Percentiles rank a stretch among this genome's conserved stretches.
phyloP scores from a whole-genome alignment of 2,329 filamentous ascomycete species.

The Penicillium sp. region DNA sequence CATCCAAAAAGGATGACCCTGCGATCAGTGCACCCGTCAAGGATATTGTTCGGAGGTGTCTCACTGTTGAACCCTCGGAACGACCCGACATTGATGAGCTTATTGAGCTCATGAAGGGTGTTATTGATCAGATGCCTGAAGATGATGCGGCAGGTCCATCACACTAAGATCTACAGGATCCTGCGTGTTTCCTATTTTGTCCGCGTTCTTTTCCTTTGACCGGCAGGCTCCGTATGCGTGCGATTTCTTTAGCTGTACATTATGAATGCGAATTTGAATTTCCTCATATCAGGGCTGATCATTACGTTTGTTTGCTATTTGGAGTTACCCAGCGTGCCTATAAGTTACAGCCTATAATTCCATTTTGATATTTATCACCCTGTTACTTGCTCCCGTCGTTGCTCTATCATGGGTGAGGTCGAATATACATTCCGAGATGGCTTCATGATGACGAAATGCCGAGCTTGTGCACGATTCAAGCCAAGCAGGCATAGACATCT shows the following conservation, averaged over 20 bases:
- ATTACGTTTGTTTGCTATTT: background rate
- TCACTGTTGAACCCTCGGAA: slow-evolving; percentile 83
- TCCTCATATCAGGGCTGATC: background rate
- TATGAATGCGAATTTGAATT: slow-evolving; percentile 3
- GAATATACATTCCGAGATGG: background rate
- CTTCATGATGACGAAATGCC: slow-evolving; percentile 24
- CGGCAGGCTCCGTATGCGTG: slow-evolving; percentile 10
- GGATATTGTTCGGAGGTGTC: slow-evolving; percentile 81
- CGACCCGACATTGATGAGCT: slow-evolving; percentile 83
- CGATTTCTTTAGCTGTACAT: slow-evolving; percentile 10
- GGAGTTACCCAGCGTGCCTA: background rate
- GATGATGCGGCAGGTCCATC: slow-evolving; percentile 37
- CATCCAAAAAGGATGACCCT: slow-evolving; percentile 44
- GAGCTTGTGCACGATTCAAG: background rate
- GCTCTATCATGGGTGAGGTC: background rate
- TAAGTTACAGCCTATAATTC: background rate
- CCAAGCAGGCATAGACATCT: background rate
- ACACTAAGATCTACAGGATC: slow-evolving; percentile 11
- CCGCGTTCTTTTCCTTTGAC: slow-evolving; percentile 5
- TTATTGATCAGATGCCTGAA: slow-evolving; percentile 67
- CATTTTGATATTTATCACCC: background rate
- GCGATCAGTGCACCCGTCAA: slow-evolving; percentile 78
- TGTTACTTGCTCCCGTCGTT: background rate
- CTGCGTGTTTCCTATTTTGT: background rate
- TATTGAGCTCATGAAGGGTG: slow-evolving; percentile 73